Percentiles rank a stretch among this genome's conserved stretches.
Evolutionary conservation across 2,329 filamentous ascomycete genomes (phyloP).

Genomic region (Fusarium sororula): DNA sequence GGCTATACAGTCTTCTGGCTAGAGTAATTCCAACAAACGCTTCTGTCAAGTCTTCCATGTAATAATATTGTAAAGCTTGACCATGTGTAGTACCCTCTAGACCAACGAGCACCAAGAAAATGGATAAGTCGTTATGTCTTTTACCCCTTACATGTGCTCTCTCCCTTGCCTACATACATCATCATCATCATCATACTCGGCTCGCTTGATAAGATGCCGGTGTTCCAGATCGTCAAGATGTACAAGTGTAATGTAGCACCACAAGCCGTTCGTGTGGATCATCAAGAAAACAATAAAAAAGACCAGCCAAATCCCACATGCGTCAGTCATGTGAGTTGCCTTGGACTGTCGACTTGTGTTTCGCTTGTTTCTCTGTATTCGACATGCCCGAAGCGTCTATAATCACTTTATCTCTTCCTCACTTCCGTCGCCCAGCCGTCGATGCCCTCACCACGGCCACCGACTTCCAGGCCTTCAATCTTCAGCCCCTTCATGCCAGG

Average conservation of each 20-base stretch:
- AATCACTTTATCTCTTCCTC: slow-evolving; percentile 73
- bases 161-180: background rate
- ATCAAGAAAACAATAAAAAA: slow-evolving; percentile 17
- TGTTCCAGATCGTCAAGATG: slow-evolving; percentile 21
- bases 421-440: slow-evolving; percentile 93
- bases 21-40: background rate
- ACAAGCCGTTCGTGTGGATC: slow-evolving; percentile 1
- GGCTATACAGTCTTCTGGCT: background rate
- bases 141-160: slow-evolving; percentile 1
- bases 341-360: slow-evolving; percentile 25
- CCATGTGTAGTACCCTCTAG: background rate
- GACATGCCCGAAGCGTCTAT: slow-evolving; percentile 30
- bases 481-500: slow-evolving; percentile 86
- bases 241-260: slow-evolving; percentile 16
- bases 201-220: slow-evolving; percentile 16
- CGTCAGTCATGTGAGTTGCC: slow-evolving; percentile 8
- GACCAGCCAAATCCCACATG: slow-evolving; percentile 10
- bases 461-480: slow-evolving; percentile 77
- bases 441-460: slow-evolving; percentile 88
- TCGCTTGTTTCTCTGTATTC: slow-evolving; percentile 36
- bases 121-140: slow-evolving; percentile 6
- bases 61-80: background rate
- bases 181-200: background rate
- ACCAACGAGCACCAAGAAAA: slow-evolving; percentile 6
- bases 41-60: background rate